Percentiles rank a stretch among this genome's conserved stretches.
phyloP scores from a whole-genome alignment of 108 stramenopile genomes.

The Nitzschia putrida region DNA sequence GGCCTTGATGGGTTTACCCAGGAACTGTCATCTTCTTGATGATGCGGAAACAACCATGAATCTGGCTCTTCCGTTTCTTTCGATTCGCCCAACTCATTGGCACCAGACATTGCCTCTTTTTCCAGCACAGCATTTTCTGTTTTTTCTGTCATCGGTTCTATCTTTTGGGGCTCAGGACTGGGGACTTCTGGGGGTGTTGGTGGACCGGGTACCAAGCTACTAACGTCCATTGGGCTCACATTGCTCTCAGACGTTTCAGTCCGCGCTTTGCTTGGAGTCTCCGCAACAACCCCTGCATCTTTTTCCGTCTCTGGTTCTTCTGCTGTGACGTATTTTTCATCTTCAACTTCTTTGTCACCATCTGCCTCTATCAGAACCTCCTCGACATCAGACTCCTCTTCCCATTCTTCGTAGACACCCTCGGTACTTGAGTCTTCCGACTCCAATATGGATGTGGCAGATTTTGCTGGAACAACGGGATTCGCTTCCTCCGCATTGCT shows the following conservation, averaged over 20 bases:
- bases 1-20: constrained; percentile 23
- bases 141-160: too few relatives aligned
- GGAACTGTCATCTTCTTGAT: constrained; percentile 22
- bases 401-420: not conserved
- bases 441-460: not conserved
- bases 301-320: too few relatives aligned
- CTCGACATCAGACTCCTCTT: not conserved
- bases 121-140: not conserved
- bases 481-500: not conserved
- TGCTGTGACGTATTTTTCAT: too few relatives aligned
- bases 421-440: not conserved
- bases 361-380: not conserved
- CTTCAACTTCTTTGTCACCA: not conserved
- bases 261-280: too few relatives aligned
- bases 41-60: constrained; percentile 5
- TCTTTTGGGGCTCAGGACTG: too few relatives aligned
- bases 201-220: not conserved
- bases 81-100: too few relatives aligned
- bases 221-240: not conserved
- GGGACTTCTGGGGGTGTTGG: not conserved
- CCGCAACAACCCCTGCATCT: too few relatives aligned
- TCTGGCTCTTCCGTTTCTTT: constrained; percentile 3
- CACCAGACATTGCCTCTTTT: not conserved
- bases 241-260: too few relatives aligned
- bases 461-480: too few relatives aligned